Percentiles rank a stretch among this genome's conserved stretches.
phyloP scores from a whole-genome alignment of 768 basidiomycete genomes.

The Tulasnella sp. region DNA sequence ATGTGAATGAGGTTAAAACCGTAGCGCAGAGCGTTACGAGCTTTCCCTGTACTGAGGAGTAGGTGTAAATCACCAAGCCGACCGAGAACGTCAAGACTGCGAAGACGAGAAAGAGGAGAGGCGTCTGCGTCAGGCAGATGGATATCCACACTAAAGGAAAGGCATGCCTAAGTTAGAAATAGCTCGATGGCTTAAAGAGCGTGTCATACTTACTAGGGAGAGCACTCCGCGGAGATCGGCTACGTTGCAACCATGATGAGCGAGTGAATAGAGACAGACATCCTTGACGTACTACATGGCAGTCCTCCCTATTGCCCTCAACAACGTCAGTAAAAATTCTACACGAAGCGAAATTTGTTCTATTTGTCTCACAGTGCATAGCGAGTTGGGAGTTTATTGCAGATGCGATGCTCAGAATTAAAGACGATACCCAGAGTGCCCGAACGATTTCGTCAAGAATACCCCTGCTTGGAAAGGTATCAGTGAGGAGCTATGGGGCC shows the following conservation, averaged over 20 bases:
- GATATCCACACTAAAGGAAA: conserved; percentile 8
- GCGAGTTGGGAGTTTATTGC: conserved; percentile 15
- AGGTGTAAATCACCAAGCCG: conserved; percentile 10
- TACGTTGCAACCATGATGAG: neutral
- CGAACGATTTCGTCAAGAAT: conserved; percentile 1
- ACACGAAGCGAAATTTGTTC: neutral
- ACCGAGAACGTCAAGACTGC: conserved; percentile 14
- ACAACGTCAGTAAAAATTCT: neutral
- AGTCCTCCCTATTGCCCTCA: neutral
- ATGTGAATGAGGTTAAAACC: conserved; percentile 10
- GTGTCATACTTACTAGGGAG: neutral
- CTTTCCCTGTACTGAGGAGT: conserved; percentile 7
- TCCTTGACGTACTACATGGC: conserved; percentile 12
- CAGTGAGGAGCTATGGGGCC: too few species aligned
- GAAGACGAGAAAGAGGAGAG: conserved; percentile 11
- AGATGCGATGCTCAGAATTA: conserved; percentile 12
- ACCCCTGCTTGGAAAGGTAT: neutral
- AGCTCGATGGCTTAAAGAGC: neutral
- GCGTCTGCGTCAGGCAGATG: conserved; percentile 13
- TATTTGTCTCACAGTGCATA: conserved; percentile 2
- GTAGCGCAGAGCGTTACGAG: neutral
- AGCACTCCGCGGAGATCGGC: conserved; percentile 12
- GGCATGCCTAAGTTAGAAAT: neutral
- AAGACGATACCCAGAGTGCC: conserved; percentile 12
- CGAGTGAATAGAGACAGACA: neutral